A percentile compares a stretch with the other conserved stretches of the same genome.
phyloP scores from a whole-genome alignment of 331 rosid species.

The Prunus yedoensis region DNA sequence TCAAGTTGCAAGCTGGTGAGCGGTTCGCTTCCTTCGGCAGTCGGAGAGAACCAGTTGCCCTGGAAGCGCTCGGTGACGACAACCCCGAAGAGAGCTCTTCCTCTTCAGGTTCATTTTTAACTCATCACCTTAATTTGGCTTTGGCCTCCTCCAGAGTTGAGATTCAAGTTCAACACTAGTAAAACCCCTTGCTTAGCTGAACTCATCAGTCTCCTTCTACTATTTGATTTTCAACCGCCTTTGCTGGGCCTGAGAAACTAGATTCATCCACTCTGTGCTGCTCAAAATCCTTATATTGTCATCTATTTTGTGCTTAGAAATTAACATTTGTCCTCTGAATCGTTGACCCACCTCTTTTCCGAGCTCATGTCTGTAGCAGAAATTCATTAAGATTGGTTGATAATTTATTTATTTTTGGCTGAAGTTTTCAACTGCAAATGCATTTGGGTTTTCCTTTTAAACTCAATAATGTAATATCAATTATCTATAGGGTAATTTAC shows the following conservation, averaged over 20 bases:
- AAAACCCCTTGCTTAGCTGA: background rate
- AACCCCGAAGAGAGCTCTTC: constrained; percentile 11
- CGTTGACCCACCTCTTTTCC: background rate
- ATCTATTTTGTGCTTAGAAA: constrained; percentile 1
- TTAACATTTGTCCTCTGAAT: background rate
- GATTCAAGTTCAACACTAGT: background rate
- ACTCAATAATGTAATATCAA: background rate
- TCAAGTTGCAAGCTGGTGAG: constrained; percentile 11
- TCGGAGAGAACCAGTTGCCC: constrained; percentile 7
- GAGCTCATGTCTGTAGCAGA: background rate
- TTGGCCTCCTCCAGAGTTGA: background rate
- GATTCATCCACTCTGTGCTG: background rate
- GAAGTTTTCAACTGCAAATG: background rate
- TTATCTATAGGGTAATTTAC: too few species aligned
- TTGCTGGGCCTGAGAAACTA: background rate
- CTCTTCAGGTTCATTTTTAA: constrained; percentile 21
- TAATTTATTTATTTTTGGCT: background rate
- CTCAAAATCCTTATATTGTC: background rate
- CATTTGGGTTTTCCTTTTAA: background rate
- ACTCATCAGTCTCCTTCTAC: background rate
- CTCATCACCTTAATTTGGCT: background rate
- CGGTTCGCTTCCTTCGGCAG: constrained; percentile 6
- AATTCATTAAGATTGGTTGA: background rate
- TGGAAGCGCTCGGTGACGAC: background rate
- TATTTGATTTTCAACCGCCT: background rate